A percentile compares a stretch with the other conserved stretches of the same genome.
These are phyloP conservation scores for Stemphylium lycopersici DNA, from an alignment of 2,329 filamentous ascomycete genomes.

Conservation along the genomic window DNA sequence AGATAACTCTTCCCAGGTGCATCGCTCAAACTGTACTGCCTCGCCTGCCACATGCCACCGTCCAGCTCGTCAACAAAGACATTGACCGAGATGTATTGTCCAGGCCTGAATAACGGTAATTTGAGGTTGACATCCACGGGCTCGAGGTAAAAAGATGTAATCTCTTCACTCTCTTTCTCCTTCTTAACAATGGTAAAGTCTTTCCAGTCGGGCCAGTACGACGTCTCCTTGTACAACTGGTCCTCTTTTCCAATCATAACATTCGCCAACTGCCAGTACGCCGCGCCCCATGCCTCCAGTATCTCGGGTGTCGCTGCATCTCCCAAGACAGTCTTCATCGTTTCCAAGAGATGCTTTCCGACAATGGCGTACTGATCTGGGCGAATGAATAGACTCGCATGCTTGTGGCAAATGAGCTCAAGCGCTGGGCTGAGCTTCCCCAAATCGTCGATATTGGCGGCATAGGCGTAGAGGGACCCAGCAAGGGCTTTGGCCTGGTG, in stretches of 20 bases:
- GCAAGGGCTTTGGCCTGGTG: conserved; percentile 74
- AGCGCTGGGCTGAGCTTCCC: conserved; percentile 61
- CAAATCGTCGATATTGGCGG: conserved; percentile 73
- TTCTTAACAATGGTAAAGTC: conserved; percentile 70
- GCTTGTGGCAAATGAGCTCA: conserved; percentile 78
- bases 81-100: conserved; percentile 73
- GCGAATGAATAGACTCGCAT: conserved; percentile 71
- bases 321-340: conserved; percentile 71
- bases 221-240: conserved; percentile 65
- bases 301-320: conserved; percentile 69
- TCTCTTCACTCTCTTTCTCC: conserved; percentile 69
- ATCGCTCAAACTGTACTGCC: conserved; percentile 77
- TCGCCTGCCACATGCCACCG: conserved; percentile 65
- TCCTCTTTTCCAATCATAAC: conserved; percentile 72
- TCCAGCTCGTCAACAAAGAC: conserved; percentile 58
- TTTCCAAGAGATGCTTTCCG: conserved; percentile 69
- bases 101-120: conserved; percentile 70
- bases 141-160: conserved; percentile 72
- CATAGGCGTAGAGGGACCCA: conserved; percentile 71
- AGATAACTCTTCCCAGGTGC: conserved; percentile 66
- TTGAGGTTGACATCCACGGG: conserved; percentile 65
- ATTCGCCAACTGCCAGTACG: conserved; percentile 75
- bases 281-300: conserved; percentile 70
- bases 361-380: conserved; percentile 75
- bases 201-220: conserved; percentile 71